These are phyloP conservation scores for Monosporascus sp. DNA, from an alignment of 2,329 filamentous ascomycete species.

Conservation along the genomic window DNA sequence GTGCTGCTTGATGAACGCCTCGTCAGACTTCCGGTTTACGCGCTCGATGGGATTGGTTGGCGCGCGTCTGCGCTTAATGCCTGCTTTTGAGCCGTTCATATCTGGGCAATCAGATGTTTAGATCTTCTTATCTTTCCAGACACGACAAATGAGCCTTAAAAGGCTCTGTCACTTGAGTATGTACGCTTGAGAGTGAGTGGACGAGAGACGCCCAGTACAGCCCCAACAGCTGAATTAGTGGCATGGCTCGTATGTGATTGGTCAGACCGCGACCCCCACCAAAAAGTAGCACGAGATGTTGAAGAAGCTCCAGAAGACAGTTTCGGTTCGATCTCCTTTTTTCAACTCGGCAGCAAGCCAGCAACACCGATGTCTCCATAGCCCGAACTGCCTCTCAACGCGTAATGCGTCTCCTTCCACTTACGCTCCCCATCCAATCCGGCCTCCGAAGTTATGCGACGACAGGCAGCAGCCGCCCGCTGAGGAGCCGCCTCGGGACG, in stretches of 20 bases:
- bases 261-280: background rate
- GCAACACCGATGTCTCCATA: background rate
- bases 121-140: too few species aligned
- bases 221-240: too few species aligned
- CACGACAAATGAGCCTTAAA: too few species aligned
- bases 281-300: background rate
- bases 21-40: conserved; percentile 42
- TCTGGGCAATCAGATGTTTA: too few species aligned
- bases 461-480: conserved; percentile 8
- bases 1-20: conserved; percentile 43
- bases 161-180: too few species aligned
- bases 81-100: conserved; percentile 14
- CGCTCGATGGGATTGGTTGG: conserved; percentile 36
- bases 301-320: background rate
- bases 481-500: conserved; percentile 33
- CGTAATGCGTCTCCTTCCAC: conserved; percentile 17
- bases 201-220: too few species aligned
- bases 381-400: background rate
- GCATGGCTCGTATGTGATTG: background rate
- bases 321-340: too few species aligned
- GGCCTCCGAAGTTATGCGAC: conserved; percentile 32
- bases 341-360: background rate
- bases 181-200: too few species aligned
- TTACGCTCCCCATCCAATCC: background rate
- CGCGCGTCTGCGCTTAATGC: conserved; percentile 22